phyloP scores from a whole-genome alignment of 768 basidiomycete species.

The Pisolithus microcarpus region DNA sequence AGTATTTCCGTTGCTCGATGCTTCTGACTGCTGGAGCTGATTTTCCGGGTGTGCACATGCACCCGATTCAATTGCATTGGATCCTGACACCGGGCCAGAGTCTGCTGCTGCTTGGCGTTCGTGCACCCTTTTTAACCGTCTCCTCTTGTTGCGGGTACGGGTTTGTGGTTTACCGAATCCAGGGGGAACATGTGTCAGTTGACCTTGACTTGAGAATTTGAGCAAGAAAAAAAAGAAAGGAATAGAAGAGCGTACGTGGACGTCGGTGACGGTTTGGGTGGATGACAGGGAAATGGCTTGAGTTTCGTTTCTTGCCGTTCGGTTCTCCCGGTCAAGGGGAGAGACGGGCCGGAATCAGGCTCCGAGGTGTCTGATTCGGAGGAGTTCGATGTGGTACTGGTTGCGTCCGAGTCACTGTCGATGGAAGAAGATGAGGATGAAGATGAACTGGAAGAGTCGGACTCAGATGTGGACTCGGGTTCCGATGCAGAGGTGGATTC shows the following conservation, averaged over 20 bases:
- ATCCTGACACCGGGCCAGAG: conserved; percentile 29
- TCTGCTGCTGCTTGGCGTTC: conserved; percentile 13
- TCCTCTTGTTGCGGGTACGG: conserved; percentile 49
- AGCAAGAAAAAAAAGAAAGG: neutral
- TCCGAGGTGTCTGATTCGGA: conserved; percentile 20
- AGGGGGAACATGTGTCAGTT: conserved; percentile 37
- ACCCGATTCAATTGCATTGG: conserved; percentile 30
- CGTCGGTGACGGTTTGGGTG: neutral
- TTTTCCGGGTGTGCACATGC: neutral
- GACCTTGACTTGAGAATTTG: neutral
- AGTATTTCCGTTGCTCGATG: conserved; percentile 2
- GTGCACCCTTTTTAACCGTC: conserved; percentile 39
- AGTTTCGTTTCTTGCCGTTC: neutral
- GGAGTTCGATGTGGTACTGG: conserved; percentile 6
- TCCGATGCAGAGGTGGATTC: conserved; percentile 10
- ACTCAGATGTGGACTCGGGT: conserved; percentile 18
- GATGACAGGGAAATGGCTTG: neutral
- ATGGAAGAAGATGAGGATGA: conserved; percentile 12
- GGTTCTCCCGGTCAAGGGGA: conserved; percentile 3
- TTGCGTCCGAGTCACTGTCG: conserved; percentile 1
- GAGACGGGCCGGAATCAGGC: conserved; percentile 13
- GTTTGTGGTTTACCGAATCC: conserved; percentile 55
- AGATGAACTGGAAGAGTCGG: conserved; percentile 2
- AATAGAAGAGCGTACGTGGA: neutral
- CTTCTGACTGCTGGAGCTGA: too few relatives aligned